Evolutionary conservation across 2,329 filamentous ascomycete species (phyloP).

Genomic region (Sporothrix globosa): DNA sequence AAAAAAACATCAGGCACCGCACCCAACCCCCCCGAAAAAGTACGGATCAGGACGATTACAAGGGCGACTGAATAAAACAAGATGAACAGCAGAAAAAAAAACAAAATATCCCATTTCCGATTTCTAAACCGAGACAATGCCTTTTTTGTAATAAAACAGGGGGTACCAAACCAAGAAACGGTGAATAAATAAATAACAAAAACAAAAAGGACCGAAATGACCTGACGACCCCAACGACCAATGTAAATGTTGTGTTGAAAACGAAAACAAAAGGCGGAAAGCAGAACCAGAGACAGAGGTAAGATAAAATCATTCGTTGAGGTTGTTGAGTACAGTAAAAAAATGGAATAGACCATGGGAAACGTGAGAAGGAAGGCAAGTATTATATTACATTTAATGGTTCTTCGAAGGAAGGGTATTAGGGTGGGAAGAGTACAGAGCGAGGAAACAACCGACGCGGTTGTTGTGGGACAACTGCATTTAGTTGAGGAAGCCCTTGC

Average conservation of each 20-base stretch:
- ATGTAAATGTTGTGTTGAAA: constrained; percentile 26
- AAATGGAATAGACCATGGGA: background rate
- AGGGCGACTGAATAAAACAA: no score
- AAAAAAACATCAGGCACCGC: background rate
- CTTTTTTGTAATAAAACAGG: constrained; percentile 21
- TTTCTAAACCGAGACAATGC: constrained; percentile 25
- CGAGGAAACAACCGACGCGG: background rate
- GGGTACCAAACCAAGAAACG: background rate
- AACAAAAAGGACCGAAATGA: background rate
- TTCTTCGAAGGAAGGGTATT: background rate
- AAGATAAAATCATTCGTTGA: background rate
- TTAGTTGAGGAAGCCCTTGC: constrained; percentile 99
- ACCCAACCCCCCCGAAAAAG: no score
- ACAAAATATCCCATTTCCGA: constrained; percentile 2
- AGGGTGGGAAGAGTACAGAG: background rate
- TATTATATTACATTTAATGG: background rate
- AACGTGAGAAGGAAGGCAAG: background rate
- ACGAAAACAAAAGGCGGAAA: background rate
- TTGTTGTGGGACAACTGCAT: background rate
- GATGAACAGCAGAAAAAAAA: background rate
- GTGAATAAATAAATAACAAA: background rate
- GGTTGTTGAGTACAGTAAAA: background rate
- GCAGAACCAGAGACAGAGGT: background rate
- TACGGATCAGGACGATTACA: background rate
- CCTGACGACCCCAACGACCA: constrained; percentile 18